Percentiles rank a stretch among this genome's conserved stretches.
These are phyloP conservation scores for Suillus placidus DNA, from an alignment of 768 basidiomycete species.

Conservation along the genomic window DNA sequence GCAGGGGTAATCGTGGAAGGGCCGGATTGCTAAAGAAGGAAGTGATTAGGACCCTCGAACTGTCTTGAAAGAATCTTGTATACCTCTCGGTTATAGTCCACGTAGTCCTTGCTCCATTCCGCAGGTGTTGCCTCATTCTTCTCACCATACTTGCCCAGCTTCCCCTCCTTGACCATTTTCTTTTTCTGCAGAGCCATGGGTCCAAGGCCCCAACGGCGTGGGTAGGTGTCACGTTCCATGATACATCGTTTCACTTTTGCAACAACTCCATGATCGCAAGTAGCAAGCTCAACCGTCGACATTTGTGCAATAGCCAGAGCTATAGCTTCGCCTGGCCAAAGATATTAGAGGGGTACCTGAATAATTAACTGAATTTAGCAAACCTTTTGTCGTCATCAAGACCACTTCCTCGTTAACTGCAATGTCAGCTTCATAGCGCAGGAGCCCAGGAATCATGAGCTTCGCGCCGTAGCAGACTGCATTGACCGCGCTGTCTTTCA, in stretches of 20 bases:
- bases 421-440: slow-evolving; percentile 96
- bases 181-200: slow-evolving; percentile 97
- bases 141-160: slow-evolving; percentile 94
- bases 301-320: slow-evolving; percentile 95
- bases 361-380: slow-evolving; percentile 2
- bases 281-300: slow-evolving; percentile 97
- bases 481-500: slow-evolving; percentile 98
- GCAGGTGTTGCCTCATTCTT: slow-evolving; percentile 85
- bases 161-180: slow-evolving; percentile 97
- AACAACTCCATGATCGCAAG: slow-evolving; percentile 98
- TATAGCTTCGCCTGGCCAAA: slow-evolving; percentile 77
- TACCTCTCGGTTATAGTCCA: slow-evolving; percentile 85
- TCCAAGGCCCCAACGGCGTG: slow-evolving; percentile 97
- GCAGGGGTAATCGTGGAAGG: slow-evolving; percentile 33
- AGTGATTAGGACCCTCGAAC: slow-evolving; percentile 19
- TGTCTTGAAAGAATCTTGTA: slow-evolving; percentile 23
- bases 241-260: slow-evolving; percentile 99
- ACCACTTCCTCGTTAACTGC: slow-evolving; percentile 95
- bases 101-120: slow-evolving; percentile 90
- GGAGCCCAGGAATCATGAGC: slow-evolving; percentile 97
- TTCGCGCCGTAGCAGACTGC: slow-evolving; percentile 99
- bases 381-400: slow-evolving; percentile 98
- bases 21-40: slow-evolving; percentile 40
- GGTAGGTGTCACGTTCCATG: slow-evolving; percentile 99
- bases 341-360: slow-evolving; percentile 5